Conservation (phyloP, 192 early-diverging fungal species). For the Coemansia sp. region DNA sequence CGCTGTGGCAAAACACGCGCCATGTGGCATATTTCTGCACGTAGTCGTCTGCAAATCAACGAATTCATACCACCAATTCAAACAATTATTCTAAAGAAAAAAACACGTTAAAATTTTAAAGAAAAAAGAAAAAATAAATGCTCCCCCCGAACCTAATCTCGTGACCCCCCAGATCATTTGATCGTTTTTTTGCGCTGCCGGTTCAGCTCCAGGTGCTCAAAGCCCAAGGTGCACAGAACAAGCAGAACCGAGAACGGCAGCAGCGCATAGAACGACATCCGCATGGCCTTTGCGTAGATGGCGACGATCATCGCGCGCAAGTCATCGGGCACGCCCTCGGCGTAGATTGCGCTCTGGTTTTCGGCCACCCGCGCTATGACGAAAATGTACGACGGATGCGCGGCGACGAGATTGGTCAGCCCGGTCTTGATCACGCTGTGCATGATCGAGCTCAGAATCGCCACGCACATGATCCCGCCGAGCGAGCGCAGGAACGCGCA, state of each 20-base stretch:
- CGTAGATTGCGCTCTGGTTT: conserved; percentile 52
- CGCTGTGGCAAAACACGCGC: neutral
- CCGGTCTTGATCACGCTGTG: conserved; percentile 30
- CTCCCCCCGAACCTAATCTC: neutral
- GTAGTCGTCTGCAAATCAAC: neutral
- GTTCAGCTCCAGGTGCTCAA: conserved; percentile 41
- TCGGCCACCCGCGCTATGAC: conserved; percentile 45
- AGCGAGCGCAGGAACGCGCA: conserved; percentile 59
- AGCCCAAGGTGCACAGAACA: conserved; percentile 21
- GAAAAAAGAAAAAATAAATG: conserved; percentile 4
- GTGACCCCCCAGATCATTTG: conserved; percentile 7
- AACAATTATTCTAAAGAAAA: neutral
- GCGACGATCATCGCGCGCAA: conserved; percentile 32
- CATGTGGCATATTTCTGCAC: neutral
- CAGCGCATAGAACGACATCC: conserved; percentile 53
- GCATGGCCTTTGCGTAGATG: conserved; percentile 55
- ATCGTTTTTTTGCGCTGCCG: conserved; percentile 40
- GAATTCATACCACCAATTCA: conserved; percentile 1
- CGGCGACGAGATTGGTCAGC: conserved; percentile 47
- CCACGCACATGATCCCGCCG: conserved; percentile 44
- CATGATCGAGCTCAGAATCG: conserved; percentile 47
- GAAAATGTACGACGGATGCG: conserved; percentile 28
- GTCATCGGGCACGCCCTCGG: conserved; percentile 21
- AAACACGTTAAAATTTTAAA: neutral
- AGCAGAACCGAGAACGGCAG: conserved; percentile 50